Evolutionary conservation across 495 filamentous ascomycete species (phyloP).

Genomic region (Penicillium turbatum): DNA sequence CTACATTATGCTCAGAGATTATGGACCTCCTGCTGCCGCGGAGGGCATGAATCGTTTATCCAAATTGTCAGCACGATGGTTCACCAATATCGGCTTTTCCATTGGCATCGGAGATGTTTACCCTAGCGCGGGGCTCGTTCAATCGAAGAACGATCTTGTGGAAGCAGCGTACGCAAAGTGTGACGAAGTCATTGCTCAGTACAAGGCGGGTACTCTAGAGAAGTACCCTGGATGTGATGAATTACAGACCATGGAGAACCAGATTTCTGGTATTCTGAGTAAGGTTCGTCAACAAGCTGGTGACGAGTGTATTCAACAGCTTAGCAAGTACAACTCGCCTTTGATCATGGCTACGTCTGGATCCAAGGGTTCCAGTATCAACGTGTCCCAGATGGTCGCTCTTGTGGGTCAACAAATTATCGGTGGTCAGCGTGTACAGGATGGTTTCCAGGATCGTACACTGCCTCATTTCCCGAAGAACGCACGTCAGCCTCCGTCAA

Average conservation of each 20-base stretch:
- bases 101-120: conserved; percentile 94
- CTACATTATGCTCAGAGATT: conserved; percentile 93
- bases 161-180: conserved; percentile 73
- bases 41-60: conserved; percentile 92
- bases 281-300: conserved; percentile 86
- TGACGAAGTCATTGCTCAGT: conserved; percentile 78
- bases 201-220: conserved; percentile 69
- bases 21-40: conserved; percentile 81
- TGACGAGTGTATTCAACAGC: conserved; percentile 81
- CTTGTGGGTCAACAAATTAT: conserved; percentile 98
- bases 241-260: conserved; percentile 86
- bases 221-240: conserved; percentile 86
- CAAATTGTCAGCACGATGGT: conserved; percentile 81
- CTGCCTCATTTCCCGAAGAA: conserved; percentile 95
- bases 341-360: conserved; percentile 96
- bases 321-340: conserved; percentile 89
- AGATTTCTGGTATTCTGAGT: conserved; percentile 84
- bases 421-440: conserved; percentile 82
- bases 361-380: conserved; percentile 94
- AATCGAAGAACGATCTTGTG: conserved; percentile 70
- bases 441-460: conserved; percentile 94
- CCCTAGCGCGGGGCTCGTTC: conserved; percentile 62
- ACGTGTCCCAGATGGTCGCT: conserved; percentile 98
- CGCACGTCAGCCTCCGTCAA: conserved; percentile 81
- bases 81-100: conserved; percentile 89